phyloP scores from a whole-genome alignment of 2,329 filamentous ascomycete species.

The Sphaerulina populicola region DNA sequence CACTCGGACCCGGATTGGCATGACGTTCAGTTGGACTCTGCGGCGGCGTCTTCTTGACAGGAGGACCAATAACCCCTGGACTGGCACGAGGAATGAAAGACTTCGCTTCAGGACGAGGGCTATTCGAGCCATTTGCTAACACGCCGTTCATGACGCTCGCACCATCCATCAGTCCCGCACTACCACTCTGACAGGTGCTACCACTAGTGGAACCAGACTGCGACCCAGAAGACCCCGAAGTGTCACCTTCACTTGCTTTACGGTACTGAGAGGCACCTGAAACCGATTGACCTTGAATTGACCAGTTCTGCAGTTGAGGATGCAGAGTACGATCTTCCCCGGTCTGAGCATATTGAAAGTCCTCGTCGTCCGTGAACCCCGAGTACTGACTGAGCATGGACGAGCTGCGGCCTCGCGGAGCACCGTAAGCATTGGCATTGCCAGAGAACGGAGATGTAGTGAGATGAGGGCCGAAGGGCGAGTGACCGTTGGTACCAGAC shows the following conservation, averaged over 20 bases:
- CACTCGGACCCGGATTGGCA: conserved; percentile 20
- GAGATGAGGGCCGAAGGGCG: conserved; percentile 17
- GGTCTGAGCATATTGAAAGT: conserved; percentile 22
- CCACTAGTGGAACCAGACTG: conserved; percentile 13
- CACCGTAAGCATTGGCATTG: conserved; percentile 13
- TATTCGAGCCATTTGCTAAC: conserved; percentile 28
- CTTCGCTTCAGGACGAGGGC: conserved; percentile 30
- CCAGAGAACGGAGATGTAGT: conserved; percentile 25
- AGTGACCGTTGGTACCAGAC: conserved; percentile 37
- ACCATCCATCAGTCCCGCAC: conserved; percentile 20
- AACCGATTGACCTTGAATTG: conserved; percentile 13
- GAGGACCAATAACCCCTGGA: conserved; percentile 25
- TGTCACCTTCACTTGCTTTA: conserved; percentile 23
- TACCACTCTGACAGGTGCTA: conserved; percentile 22
- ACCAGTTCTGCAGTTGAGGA: conserved; percentile 23
- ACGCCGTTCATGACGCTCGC: conserved; percentile 10
- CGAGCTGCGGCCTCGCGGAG: conserved; percentile 41
- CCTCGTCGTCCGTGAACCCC: conserved; percentile 41
- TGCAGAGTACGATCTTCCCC: conserved; percentile 16
- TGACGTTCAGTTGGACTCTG: conserved; percentile 19
- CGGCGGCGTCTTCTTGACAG: conserved; percentile 18
- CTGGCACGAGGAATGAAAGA: conserved; percentile 25
- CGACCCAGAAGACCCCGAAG: conserved; percentile 5
- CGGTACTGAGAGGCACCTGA: conserved; percentile 18
- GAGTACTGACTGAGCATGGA: conserved; percentile 47